Percentiles rank a stretch among this genome's conserved stretches.
phyloP scores from a whole-genome alignment of 2,329 filamentous ascomycete genomes.

The Coniochaeta ligniaria region DNA sequence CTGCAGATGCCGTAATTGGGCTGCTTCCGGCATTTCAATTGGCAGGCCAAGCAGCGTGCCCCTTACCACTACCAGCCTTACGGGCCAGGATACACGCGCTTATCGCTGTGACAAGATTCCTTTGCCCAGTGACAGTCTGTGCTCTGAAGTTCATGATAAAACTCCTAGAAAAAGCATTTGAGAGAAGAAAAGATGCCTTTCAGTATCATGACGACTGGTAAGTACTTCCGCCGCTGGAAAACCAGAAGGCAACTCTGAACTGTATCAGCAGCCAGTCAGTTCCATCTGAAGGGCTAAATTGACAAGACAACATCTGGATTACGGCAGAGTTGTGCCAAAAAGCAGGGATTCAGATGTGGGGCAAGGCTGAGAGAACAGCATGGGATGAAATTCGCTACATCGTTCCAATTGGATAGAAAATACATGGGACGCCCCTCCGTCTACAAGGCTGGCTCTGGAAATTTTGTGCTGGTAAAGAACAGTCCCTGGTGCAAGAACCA shows the following conservation, averaged over 20 bases:
- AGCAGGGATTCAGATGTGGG: not conserved
- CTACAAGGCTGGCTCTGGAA: constrained; percentile 1
- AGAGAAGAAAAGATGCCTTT: too few species aligned
- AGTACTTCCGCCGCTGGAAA: too few species aligned
- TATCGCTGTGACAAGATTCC: not conserved
- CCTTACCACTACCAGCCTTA: not conserved
- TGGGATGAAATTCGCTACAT: too few species aligned
- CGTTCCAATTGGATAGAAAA: not conserved
- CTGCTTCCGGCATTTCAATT: not conserved
- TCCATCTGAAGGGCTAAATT: too few species aligned
- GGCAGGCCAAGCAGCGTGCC: not conserved
- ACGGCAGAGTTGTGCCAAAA: too few species aligned
- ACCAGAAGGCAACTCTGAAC: too few species aligned
- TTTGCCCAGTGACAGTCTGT: not conserved
- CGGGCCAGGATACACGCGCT: not conserved
- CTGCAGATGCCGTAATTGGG: not conserved
- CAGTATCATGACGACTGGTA: too few species aligned
- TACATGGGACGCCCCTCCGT: not conserved
- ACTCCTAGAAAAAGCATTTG: too few species aligned
- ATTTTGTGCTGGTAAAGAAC: not conserved
- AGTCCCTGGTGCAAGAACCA: not conserved
- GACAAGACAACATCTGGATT: too few species aligned
- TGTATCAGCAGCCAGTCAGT: too few species aligned
- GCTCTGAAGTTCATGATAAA: too few species aligned
- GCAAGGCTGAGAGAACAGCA: not conserved